phyloP scores from a whole-genome alignment of 179 eudicot genomes.

The Silene coronaria region DNA sequence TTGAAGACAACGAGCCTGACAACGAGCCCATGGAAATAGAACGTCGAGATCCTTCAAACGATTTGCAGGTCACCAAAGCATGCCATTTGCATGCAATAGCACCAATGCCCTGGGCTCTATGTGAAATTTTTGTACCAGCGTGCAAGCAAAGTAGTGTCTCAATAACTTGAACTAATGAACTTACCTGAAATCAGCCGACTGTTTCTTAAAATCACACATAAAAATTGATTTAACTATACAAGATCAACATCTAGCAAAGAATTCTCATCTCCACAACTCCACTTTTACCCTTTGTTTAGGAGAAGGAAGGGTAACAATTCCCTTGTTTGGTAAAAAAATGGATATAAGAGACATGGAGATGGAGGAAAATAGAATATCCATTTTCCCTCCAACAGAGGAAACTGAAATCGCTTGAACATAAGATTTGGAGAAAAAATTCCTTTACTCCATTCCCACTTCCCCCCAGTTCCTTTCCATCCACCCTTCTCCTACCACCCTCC shows the following conservation, averaged over 20 bases:
- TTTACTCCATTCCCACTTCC: no score
- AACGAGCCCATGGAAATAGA: constrained; percentile 31
- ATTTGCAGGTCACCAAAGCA: constrained; percentile 47
- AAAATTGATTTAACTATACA: neutral
- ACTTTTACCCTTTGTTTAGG: neutral
- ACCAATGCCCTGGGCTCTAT: constrained; percentile 71
- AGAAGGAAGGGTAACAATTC: no score
- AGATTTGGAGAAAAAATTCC: no score
- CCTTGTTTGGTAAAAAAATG: no score
- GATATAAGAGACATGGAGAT: no score
- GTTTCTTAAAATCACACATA: neutral
- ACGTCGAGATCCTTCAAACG: constrained; percentile 33
- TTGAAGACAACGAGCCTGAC: constrained; percentile 28
- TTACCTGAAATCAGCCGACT: constrained; percentile 38
- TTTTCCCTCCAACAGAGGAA: no score
- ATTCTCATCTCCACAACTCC: neutral
- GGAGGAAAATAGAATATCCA: no score
- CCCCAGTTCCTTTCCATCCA: no score
- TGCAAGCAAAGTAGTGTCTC: constrained; percentile 70
- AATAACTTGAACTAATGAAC: constrained; percentile 69
- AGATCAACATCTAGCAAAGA: neutral
- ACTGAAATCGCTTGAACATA: no score
- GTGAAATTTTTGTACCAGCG: constrained; percentile 84
- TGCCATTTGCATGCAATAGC: constrained; percentile 77
- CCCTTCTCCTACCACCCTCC: no score